Percentiles rank a stretch among this genome's conserved stretches.
These are phyloP conservation scores for Lasiodiplodia theobromae DNA, from an alignment of 2,329 filamentous ascomycete species.

Conservation along the genomic window DNA sequence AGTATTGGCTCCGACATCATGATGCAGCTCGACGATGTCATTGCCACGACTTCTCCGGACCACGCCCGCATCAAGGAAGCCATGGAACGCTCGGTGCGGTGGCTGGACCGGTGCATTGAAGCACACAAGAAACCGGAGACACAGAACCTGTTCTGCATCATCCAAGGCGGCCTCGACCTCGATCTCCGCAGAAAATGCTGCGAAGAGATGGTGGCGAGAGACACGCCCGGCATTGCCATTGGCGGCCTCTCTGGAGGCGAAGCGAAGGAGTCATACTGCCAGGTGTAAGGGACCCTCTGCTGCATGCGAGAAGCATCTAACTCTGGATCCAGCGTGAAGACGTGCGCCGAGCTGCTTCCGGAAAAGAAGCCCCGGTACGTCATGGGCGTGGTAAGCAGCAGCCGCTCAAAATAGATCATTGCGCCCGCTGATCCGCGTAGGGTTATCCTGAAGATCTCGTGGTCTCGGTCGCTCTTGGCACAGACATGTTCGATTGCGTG, in stretches of 20 bases:
- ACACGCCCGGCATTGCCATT: constrained; percentile 96
- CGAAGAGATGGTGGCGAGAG: constrained; percentile 82
- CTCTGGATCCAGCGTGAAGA: constrained; percentile 61
- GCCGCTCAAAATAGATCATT: neutral
- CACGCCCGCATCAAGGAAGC: constrained; percentile 86
- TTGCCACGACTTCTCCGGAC: constrained; percentile 94
- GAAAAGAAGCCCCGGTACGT: constrained; percentile 96
- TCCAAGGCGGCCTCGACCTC: constrained; percentile 91
- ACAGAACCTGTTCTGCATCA: constrained; percentile 98
- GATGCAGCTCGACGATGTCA: constrained; percentile 98
- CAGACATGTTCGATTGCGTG: constrained; percentile 99
- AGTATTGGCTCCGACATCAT: constrained; percentile 98
- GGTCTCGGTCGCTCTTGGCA: constrained; percentile 90
- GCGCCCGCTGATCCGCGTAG: constrained; percentile 15
- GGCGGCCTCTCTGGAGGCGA: constrained; percentile 94
- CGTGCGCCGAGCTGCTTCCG: constrained; percentile 85
- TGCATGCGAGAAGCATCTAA: constrained; percentile 38
- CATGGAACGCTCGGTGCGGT: constrained; percentile 92
- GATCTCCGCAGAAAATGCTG: constrained; percentile 86
- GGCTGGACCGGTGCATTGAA: constrained; percentile 93
- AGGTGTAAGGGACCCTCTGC: constrained; percentile 61
- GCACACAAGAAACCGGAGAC: constrained; percentile 82
- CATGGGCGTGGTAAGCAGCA: constrained; percentile 76
- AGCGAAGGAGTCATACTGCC: constrained; percentile 90
- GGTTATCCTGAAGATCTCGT: constrained; percentile 94